Conservation (phyloP, 306 rosid genomes). For the Corylus americana region DNA sequence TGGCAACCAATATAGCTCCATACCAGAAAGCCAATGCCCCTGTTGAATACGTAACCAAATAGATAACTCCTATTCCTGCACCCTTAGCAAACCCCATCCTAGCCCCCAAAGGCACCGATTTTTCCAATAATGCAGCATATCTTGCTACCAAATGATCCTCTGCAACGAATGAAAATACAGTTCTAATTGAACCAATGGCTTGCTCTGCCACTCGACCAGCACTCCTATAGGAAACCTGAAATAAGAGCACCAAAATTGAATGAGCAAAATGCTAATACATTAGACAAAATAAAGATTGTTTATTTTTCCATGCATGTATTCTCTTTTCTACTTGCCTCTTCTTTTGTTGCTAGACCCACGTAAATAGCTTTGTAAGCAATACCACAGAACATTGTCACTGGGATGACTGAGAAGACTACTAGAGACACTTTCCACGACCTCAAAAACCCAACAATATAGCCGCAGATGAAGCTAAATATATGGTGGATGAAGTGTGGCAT, state of each 20-base stretch:
- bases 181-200: conserved; percentile 76
- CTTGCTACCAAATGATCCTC: conserved; percentile 61
- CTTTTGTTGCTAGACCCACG: conserved; percentile 78
- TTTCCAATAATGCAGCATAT: conserved; percentile 50
- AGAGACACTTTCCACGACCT: conserved; percentile 83
- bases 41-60: conserved; percentile 78
- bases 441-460: conserved; percentile 70
- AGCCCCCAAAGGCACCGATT: conserved; percentile 70
- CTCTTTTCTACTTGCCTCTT: conserved; percentile 54
- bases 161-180: conserved; percentile 84
- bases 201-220: conserved; percentile 85
- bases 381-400: conserved; percentile 81
- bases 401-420: conserved; percentile 75
- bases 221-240: conserved; percentile 68
- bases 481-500: conserved; percentile 88
- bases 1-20: conserved; percentile 60
- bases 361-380: conserved; percentile 83
- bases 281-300: background rate
- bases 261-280: conserved; percentile 24
- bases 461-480: conserved; percentile 78
- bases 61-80: conserved; percentile 81
- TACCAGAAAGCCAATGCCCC: conserved; percentile 98
- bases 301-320: background rate
- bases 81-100: conserved; percentile 85
- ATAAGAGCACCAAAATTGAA: conserved; percentile 2